Evolutionary conservation across 306 rosid genomes (phyloP).

Genomic region (Cicer bijugum): DNA sequence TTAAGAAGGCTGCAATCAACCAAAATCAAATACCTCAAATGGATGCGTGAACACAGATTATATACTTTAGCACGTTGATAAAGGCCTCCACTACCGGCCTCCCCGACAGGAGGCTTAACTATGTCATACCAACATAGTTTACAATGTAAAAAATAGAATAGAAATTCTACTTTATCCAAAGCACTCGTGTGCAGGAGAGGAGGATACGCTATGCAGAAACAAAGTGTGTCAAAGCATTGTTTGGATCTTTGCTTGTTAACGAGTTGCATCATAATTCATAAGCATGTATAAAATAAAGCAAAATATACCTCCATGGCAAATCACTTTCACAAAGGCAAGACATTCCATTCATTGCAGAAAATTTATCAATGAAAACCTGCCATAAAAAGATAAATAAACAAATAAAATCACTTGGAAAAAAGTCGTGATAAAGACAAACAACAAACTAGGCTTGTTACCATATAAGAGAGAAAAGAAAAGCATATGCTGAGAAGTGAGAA

Average conservation of each 20-base stretch:
- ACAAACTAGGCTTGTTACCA: background rate
- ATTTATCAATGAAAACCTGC: no score
- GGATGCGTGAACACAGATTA: background rate
- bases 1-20: background rate
- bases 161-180: background rate
- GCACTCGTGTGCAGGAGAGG: background rate
- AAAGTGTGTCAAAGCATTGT: constrained; percentile 1
- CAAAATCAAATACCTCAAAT: background rate
- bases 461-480: no score
- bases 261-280: constrained; percentile 3
- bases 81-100: background rate
- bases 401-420: background rate
- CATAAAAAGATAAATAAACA: no score
- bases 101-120: background rate
- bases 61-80: background rate
- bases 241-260: constrained; percentile 24
- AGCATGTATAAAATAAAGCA: constrained; percentile 20
- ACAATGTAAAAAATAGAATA: background rate
- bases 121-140: background rate
- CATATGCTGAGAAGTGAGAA: no score
- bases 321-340: constrained; percentile 85
- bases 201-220: background rate
- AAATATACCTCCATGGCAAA: constrained; percentile 78
- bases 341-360: constrained; percentile 96
- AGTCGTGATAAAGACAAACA: constrained; percentile 1